Percentiles rank a stretch among this genome's conserved stretches.
These are phyloP conservation scores for Tetrahymena thermophila DNA, from an alignment of 73 alveolate species.

Conservation along the genomic window DNA sequence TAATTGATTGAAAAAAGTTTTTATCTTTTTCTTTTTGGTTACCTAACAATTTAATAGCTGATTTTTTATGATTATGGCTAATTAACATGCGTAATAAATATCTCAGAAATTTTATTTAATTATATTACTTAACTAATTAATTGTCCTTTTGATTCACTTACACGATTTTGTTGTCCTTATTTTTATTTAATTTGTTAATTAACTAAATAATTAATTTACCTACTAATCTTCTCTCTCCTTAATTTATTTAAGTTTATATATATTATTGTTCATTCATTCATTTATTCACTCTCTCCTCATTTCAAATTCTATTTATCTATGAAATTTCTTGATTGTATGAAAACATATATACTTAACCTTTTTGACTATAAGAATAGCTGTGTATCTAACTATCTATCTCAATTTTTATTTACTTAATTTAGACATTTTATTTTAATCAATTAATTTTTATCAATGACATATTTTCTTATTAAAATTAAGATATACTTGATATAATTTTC, in stretches of 20 bases:
- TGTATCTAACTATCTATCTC: not conserved
- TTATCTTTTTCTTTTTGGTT: not conserved
- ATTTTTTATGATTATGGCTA: not conserved
- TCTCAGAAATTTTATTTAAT: not conserved
- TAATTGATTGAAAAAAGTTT: not conserved
- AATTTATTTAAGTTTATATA: not conserved
- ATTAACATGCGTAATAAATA: not conserved
- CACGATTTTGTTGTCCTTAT: not conserved
- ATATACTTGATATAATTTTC: not conserved
- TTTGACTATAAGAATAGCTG: not conserved
- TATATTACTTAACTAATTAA: not conserved
- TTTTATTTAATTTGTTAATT: too few species aligned
- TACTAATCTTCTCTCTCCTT: not conserved
- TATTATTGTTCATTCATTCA: not conserved
- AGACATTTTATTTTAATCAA: not conserved
- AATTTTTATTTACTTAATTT: not conserved
- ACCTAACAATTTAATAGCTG: not conserved
- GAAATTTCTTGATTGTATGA: not conserved
- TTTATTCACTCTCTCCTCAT: not conserved
- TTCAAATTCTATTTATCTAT: not conserved
- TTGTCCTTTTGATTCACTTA: not conserved
- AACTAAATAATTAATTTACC: not conserved
- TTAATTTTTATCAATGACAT: not conserved
- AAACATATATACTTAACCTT: not conserved
- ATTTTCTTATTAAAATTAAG: not conserved